Base-by-base conservation (phyloP, 2,329 filamentous ascomycete species). In the Pseudocercospora eumusae region DNA sequence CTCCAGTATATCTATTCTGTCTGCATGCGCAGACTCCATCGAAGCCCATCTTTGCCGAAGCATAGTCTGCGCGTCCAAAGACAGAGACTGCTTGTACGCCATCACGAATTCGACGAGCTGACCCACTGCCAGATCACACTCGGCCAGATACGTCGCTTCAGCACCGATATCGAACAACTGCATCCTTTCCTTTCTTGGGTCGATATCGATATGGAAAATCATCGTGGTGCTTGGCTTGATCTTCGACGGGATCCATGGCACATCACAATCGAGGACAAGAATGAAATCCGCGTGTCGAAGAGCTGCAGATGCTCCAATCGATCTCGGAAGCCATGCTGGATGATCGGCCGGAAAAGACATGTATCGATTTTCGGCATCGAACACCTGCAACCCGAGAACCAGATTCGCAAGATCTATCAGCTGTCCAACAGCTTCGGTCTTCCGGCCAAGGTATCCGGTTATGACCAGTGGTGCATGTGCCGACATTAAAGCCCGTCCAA, bases 161-260 rank as follows among this genome's bases (percentile, higher is more conserved):
- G 81, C 81, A 4, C 78, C 75, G 61, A 83, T 76, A 68, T 83
- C 83, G 64, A 81, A 83, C 8, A 83, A 75, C 0, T 81, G 79
- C 73, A 84, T 82, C 62, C 81, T 78, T 62, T 83, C 79, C 61
- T 88, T 88, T 27, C 88, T 74, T 0, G 86, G 85, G 63, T 88
- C 86, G 28, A 83, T 77, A 66, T 88, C 86, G 49, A 89, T 77
- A 64, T 88, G 86, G 62, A 83, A 82, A 61, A 88, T 82, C 59
- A 79, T 83, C 1, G 85, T 81, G 1, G 78, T 73, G 3, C 77
- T 80, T 0, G 86, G 86, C 27, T 81, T 80, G 74, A 82, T 84
- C 61, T 85, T 84, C 0, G 90, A 93, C 21, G 88, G 87, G 60
- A 96, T 91, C 91, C 91, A 96, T 0, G 92, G 92, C 0, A 96